Base-by-base conservation (phyloP, 2,329 filamentous ascomycete genomes). In the Cryphonectria radicalis region DNA sequence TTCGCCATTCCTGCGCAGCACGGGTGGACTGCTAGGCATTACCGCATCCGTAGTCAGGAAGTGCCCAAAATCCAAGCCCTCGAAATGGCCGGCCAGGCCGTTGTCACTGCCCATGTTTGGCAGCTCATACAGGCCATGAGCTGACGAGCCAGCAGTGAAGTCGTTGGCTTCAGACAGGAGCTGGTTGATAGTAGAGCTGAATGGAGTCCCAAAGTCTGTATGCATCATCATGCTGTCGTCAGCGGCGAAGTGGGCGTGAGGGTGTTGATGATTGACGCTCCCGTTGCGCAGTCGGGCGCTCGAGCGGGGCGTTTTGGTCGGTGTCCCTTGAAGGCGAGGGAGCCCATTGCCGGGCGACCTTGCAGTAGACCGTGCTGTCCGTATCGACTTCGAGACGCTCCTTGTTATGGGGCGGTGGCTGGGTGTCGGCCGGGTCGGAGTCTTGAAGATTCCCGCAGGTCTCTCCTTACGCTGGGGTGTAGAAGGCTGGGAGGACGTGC, bases 171-270 rank as follows among this genome's bases (percentile, higher is more conserved):
- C 88, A 10, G 87, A 90, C 28, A 93, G 83, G 72, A 93, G 83
- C 75, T 91, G 87, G 74, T 87, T 88, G 50, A 93, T 84, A 32
- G 90, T 88, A 53, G 87, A 84, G 1, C 89, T 89, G 76, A 91
- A 87, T 0, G 90, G 90, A 7, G 89, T 89, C 69, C 85, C 84
- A 63, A 83, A 81, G 3, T 76, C 68, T 76, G 25, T 59, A 10
- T 53, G 32, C 72, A 74, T 69, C 72, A 74, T 70, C 22, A 81
- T 73, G 64, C 73, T 77, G 10, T 81, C 80, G 55, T 78, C 77
- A 0, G 77, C 59, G 7, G 75, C 74, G 63, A 85, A 81, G 55
- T 80, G 78, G 8, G 78, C 77, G 43, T 82, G 79, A 28, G 73
- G 67, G 28, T 75, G 70, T 42, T 79, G 77, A 19, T 57, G 32